Evolutionary conservation across 2,329 filamentous ascomycete species (phyloP).

Genomic region (Cercospora sojina): DNA sequence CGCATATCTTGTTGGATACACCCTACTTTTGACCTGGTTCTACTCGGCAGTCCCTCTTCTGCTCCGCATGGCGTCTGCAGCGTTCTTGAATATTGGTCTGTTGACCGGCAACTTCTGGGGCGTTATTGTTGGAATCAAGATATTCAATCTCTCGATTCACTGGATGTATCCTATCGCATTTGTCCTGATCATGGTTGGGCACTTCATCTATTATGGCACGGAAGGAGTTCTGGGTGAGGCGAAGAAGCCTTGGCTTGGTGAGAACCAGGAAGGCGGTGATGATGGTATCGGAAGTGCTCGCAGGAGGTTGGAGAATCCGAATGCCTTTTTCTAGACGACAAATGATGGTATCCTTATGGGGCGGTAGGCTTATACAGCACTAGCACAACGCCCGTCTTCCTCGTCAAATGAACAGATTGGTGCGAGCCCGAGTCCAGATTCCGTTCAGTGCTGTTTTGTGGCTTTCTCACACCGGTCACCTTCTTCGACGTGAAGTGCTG

Average conservation of each 20-base stretch:
- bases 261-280: conserved; percentile 78
- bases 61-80: conserved; percentile 83
- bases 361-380: background rate
- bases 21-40: conserved; percentile 76
- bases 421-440: background rate
- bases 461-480: background rate
- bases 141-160: conserved; percentile 78
- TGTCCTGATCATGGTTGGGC: conserved; percentile 81
- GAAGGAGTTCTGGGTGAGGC: conserved; percentile 81
- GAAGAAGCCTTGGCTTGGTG: conserved; percentile 91
- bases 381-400: background rate
- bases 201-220: conserved; percentile 83
- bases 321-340: conserved; percentile 38
- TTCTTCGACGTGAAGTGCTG: background rate
- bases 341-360: background rate
- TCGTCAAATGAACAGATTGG: conserved; percentile 1
- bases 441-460: background rate
- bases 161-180: conserved; percentile 96
- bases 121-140: conserved; percentile 82
- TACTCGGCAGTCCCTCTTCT: conserved; percentile 85
- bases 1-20: conserved; percentile 88
- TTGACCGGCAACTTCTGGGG: conserved; percentile 97
- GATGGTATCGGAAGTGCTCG: conserved; percentile 83
- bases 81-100: conserved; percentile 94
- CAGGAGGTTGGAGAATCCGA: conserved; percentile 52